Conservation (phyloP, 768 basidiomycete species). For the Floccularia luteovirens region DNA sequence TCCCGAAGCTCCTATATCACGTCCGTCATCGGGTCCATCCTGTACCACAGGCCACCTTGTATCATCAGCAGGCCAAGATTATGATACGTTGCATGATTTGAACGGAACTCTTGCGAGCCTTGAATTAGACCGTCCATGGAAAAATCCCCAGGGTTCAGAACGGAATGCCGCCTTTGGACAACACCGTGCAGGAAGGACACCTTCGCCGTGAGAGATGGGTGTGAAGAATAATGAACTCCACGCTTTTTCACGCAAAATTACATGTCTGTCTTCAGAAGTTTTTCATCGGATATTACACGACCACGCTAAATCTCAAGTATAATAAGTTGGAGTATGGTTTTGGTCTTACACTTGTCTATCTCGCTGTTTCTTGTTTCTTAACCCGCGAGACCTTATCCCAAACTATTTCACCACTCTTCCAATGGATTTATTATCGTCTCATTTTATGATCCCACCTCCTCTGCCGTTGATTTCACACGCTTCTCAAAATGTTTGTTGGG, state of each 20-base stretch:
- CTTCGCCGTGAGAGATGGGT: slow-evolving; percentile 6
- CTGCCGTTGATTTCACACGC: too few species aligned
- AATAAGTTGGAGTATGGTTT: slow-evolving; percentile 17
- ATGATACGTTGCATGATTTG: slow-evolving; percentile 57
- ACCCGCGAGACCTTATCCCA: slow-evolving; percentile 5
- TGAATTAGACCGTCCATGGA: slow-evolving; percentile 44
- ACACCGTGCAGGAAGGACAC: slow-evolving; percentile 6
- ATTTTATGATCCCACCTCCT: too few species aligned
- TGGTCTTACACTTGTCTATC: slow-evolving; percentile 8
- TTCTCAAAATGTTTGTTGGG: too few species aligned
- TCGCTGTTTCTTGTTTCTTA: slow-evolving; percentile 3
- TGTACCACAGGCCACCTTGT: slow-evolving; percentile 14
- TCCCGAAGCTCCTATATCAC: slow-evolving; percentile 41
- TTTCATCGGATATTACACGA: slow-evolving; percentile 19
- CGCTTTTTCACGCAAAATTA: not conserved
- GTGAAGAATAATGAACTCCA: not conserved
- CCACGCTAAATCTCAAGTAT: slow-evolving; percentile 24
- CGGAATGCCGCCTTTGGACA: slow-evolving; percentile 9
- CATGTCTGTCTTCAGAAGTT: slow-evolving; percentile 7
- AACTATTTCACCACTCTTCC: slow-evolving; percentile 7
- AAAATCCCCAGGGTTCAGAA: slow-evolving; percentile 12
- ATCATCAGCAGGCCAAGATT: slow-evolving; percentile 25
- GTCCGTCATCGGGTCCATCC: slow-evolving; percentile 47
- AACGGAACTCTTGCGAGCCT: slow-evolving; percentile 75
- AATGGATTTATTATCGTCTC: too few species aligned